Evolutionary conservation across 2,329 filamentous ascomycete species (phyloP).

Genomic region (Aureobasidium sp.): DNA sequence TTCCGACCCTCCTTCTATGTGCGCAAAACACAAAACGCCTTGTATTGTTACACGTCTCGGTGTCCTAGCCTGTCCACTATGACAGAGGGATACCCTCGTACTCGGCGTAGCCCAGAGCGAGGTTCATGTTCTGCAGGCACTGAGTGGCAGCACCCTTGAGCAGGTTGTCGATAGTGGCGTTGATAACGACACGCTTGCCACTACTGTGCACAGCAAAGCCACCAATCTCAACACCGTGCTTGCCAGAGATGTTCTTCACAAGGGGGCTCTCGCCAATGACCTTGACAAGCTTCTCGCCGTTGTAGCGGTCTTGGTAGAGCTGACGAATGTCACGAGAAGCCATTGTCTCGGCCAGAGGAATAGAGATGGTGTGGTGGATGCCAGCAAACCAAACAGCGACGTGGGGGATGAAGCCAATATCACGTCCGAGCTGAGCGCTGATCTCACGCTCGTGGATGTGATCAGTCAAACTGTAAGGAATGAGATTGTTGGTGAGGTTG

Average conservation of each 20-base stretch:
- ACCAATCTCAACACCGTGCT: constrained; percentile 88
- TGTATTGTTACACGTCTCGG: constrained; percentile 1
- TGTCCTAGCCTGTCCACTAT: constrained; percentile 20
- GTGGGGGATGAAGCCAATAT: constrained; percentile 83
- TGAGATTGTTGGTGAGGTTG: constrained; percentile 75
- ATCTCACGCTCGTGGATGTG: constrained; percentile 96
- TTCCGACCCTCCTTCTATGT: background rate
- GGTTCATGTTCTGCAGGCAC: constrained; percentile 92
- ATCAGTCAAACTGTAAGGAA: constrained; percentile 84
- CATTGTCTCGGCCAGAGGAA: constrained; percentile 80
- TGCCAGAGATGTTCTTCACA: constrained; percentile 75
- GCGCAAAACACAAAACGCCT: constrained; percentile 6
- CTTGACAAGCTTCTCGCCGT: constrained; percentile 91
- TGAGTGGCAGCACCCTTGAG: constrained; percentile 90
- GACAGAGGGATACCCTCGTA: constrained; percentile 74
- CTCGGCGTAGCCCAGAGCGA: constrained; percentile 79
- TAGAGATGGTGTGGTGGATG: constrained; percentile 84
- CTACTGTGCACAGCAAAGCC: constrained; percentile 87
- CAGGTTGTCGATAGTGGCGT: constrained; percentile 87
- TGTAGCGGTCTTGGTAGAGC: constrained; percentile 92
- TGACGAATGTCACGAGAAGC: constrained; percentile 85
- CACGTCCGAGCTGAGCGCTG: constrained; percentile 62
- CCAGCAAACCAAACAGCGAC: constrained; percentile 97
- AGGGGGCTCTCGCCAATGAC: constrained; percentile 78
- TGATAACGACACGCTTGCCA: constrained; percentile 88